phyloP scores from a whole-genome alignment of 108 stramenopile species.

The Mayamaea pseudoterrestris region DNA sequence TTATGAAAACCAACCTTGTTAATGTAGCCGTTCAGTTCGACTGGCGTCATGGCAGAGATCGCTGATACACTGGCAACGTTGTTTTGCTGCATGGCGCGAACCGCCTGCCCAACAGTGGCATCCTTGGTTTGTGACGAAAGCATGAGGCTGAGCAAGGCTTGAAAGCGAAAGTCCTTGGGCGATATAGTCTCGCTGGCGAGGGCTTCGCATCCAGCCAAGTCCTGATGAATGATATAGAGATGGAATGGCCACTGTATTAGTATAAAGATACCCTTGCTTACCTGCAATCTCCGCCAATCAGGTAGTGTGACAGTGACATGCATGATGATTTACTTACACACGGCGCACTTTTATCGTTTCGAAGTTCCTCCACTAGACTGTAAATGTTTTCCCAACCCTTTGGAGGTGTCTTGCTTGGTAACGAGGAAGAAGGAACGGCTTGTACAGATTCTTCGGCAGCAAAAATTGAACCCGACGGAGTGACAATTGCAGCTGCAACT shows the following conservation, averaged over 20 bases:
- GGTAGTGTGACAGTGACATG: too few relatives aligned
- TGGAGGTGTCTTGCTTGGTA: too few relatives aligned
- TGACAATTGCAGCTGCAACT: too few relatives aligned
- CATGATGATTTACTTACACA: conserved; percentile 67
- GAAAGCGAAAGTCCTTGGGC: conserved; percentile 45
- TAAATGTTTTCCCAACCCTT: conserved; percentile 56
- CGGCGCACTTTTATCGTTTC: conserved; percentile 67
- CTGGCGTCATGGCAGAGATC: conserved; percentile 15
- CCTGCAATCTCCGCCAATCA: too few relatives aligned
- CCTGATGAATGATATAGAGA: too few relatives aligned
- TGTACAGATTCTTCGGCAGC: too few relatives aligned
- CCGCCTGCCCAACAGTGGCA: conserved; percentile 67
- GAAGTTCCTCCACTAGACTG: conserved; percentile 60
- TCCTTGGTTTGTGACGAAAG: conserved; percentile 88
- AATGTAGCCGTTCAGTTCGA: conserved; percentile 52
- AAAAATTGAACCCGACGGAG: too few relatives aligned
- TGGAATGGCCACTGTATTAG: too few relatives aligned
- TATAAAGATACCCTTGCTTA: too few relatives aligned
- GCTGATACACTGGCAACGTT: conserved; percentile 17
- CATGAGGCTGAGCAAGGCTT: conserved; percentile 77
- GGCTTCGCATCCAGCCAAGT: too few relatives aligned
- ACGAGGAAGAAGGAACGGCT: too few relatives aligned
- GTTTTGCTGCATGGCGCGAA: conserved; percentile 49
- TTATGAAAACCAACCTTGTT: conserved; percentile 83
- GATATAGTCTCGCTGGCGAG: conserved; percentile 7